Conservation (phyloP, 83 land plant species). For the Thuja plicata region DNA sequence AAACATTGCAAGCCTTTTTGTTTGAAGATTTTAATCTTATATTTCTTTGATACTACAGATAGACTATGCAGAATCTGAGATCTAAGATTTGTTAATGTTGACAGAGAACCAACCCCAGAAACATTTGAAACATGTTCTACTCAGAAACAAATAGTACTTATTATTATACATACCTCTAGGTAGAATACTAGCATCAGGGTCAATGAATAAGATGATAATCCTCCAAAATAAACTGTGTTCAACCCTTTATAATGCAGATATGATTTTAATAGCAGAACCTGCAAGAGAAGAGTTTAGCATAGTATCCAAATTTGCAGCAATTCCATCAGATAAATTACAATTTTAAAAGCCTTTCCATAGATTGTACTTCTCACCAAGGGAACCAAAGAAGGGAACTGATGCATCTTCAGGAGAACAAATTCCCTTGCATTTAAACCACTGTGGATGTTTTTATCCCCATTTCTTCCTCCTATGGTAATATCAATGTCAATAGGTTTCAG, state of each 20-base stretch:
- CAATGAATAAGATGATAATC: constrained; percentile 46
- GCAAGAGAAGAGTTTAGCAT: not conserved
- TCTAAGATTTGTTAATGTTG: no score
- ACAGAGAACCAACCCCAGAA: no score
- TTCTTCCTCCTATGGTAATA: constrained; percentile 41
- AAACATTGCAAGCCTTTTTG: not conserved
- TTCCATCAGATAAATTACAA: not conserved
- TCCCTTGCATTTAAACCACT: constrained; percentile 49
- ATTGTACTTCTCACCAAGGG: constrained; percentile 37
- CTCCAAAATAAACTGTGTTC: constrained; percentile 45
- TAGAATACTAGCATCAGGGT: constrained; percentile 45
- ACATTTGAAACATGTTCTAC: no score
- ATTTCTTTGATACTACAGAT: no score
- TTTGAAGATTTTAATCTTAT: not conserved
- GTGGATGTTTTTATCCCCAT: constrained; percentile 21
- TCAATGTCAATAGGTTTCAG: constrained; percentile 33
- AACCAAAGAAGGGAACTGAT: constrained; percentile 42
- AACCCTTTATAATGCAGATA: constrained; percentile 38
- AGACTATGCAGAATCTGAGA: no score
- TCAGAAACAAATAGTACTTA: not conserved
- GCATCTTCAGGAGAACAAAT: constrained; percentile 35
- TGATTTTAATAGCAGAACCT: constrained; percentile 50
- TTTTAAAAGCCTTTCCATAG: not conserved
- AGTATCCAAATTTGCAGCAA: not conserved
- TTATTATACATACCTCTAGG: constrained; percentile 29